A percentile compares a stretch with the other conserved stretches of the same genome.
Conservation (phyloP, 2,329 filamentous ascomycete species). For the Xylaria sp. region DNA sequence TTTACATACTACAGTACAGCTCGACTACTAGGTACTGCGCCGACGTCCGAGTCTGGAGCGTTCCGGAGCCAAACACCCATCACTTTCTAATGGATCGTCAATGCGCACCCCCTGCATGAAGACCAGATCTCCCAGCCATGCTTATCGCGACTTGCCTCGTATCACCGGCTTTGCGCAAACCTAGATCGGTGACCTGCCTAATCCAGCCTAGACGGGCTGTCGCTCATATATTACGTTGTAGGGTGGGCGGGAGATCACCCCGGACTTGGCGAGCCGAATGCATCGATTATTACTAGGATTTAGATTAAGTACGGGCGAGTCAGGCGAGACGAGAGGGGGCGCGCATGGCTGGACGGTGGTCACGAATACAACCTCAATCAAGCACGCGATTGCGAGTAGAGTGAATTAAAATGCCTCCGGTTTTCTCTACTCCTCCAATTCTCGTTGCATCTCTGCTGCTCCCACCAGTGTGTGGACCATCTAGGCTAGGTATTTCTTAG, state of each 20-base stretch:
- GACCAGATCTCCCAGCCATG: neutral
- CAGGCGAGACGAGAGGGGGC: slow-evolving; percentile 10
- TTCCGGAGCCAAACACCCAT: neutral
- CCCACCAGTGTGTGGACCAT: too few relatives aligned
- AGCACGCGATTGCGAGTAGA: slow-evolving; percentile 21
- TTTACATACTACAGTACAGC: too few relatives aligned
- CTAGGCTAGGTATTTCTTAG: neutral
- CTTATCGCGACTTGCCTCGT: neutral
- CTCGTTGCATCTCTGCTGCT: neutral
- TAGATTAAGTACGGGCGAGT: slow-evolving; percentile 19
- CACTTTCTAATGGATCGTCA: neutral
- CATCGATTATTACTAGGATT: slow-evolving; percentile 19
- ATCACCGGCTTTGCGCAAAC: neutral
- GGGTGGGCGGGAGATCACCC: slow-evolving; percentile 31
- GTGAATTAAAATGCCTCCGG: slow-evolving; percentile 3
- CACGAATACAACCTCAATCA: slow-evolving; percentile 8
- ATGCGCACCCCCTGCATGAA: neutral
- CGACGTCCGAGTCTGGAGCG: neutral
- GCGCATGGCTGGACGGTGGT: slow-evolving; percentile 11
- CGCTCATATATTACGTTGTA: slow-evolving; percentile 14
- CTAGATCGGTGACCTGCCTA: slow-evolving; percentile 24
- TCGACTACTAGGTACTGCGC: too few relatives aligned
- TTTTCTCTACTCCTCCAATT: neutral
- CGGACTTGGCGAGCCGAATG: slow-evolving; percentile 33
- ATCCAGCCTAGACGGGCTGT: slow-evolving; percentile 25